A percentile compares a stretch with the other conserved stretches of the same genome.
phyloP scores from a whole-genome alignment of 768 basidiomycete species.

The Russula earlei region DNA sequence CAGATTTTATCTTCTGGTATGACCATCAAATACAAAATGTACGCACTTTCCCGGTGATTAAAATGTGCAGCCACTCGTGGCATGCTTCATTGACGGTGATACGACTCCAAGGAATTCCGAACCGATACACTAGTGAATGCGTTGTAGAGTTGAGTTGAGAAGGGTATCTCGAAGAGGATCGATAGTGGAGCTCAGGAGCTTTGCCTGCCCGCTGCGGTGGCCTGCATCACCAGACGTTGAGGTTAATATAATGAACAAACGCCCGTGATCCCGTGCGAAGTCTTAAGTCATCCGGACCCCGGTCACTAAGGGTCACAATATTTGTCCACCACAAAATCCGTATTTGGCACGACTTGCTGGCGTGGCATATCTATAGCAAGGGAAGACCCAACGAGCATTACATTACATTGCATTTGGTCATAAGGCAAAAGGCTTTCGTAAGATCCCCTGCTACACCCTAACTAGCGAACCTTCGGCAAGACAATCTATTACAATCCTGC shows the following conservation, averaged over 20 bases:
- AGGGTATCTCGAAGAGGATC: conserved; percentile 8
- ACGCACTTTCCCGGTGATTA: conserved; percentile 2
- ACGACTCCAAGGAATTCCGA: not conserved
- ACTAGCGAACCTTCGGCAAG: too few relatives aligned
- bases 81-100: conserved; percentile 12
- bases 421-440: too few relatives aligned
- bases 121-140: not conserved
- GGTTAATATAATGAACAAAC: not conserved
- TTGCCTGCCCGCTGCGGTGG: conserved; percentile 8
- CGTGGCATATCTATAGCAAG: too few relatives aligned
- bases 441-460: too few relatives aligned
- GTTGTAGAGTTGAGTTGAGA: not conserved
- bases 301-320: not conserved
- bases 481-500: too few relatives aligned
- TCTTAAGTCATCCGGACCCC: conserved; percentile 10
- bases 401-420: too few relatives aligned
- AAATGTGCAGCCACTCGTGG: conserved; percentile 9
- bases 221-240: conserved; percentile 5
- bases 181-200: conserved; percentile 11
- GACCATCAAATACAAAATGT: not conserved
- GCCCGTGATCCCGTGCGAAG: conserved; percentile 6
- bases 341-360: too few relatives aligned
- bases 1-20: not conserved
- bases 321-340: too few relatives aligned
- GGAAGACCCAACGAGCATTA: too few relatives aligned